Base-by-base conservation (phyloP, 306 rosid species). In the Vigna unguiculata region DNA sequence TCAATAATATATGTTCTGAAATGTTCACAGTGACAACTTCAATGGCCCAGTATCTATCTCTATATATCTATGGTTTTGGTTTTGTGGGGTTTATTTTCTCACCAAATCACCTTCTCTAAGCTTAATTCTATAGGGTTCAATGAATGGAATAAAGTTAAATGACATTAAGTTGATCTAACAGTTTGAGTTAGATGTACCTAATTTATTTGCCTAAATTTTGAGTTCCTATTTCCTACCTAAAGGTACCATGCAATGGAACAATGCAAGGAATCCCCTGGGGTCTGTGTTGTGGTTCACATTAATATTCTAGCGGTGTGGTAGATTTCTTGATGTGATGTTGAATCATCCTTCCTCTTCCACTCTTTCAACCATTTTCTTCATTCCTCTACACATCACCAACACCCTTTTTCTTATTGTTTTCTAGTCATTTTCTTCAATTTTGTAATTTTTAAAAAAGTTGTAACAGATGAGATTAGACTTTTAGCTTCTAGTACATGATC, bases 261-360 rank as follows among this genome's bases (percentile, higher is more conserved):
- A 4, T 28, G 32, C 14, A 63, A 71, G 43, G 76, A 78, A 73
- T 74, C 73, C 9, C 11, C 38, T 59, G 68, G 12, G 53, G 22
- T 32, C 3, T 69, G 38, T 57, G 73, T 7, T 79, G 61, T 72
- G 78, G 72, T 64, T 72, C 83, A 68, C 53, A 68, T 52, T 82
- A 55, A 78, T 75, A 77, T 75, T 67, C 84, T 59, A 0, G 17
- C 36, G 22, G 47, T 61, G 59, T 20, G 78, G 43, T 73, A 76
- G 54, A 53, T 66, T 78, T 64, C 66, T 58, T 78, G 83, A 69
- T 86, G 75, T 72, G 83, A 72, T 81, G 66, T 52, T 71, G 66
- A 57, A 65, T 82, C 79, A 54, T 77, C 76, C 67, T 9, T 40
- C 68, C 61, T 63, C 32, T 38, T 34, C 69, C 77, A 74, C 34